These are phyloP conservation scores for Rusavskia elegans DNA, from an alignment of 495 filamentous ascomycete genomes.

Conservation along the genomic window DNA sequence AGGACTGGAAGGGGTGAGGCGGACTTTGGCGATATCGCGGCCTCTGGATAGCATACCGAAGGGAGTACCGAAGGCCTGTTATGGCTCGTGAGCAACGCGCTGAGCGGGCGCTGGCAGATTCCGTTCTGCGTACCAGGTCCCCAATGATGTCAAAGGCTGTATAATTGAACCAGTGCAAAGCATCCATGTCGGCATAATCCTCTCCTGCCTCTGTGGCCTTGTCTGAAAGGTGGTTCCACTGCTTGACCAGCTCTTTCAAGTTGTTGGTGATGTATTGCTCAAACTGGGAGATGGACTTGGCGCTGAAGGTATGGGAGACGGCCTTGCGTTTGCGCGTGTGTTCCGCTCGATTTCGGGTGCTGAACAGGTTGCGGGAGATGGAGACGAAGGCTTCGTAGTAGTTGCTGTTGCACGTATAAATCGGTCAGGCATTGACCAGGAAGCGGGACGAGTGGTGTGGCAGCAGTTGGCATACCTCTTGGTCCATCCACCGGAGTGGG, in stretches of 20 bases:
- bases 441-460: no score
- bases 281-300: constrained; percentile 69
- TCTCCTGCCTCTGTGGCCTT: constrained; percentile 21
- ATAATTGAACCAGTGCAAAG: constrained; percentile 87
- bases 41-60: constrained; percentile 39
- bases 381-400: constrained; percentile 91
- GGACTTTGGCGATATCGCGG: constrained; percentile 44
- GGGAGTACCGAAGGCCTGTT: constrained; percentile 35
- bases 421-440: no score
- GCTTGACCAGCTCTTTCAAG: constrained; percentile 53
- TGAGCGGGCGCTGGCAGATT: neutral
- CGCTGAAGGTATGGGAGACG: constrained; percentile 72
- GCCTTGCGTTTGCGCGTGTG: constrained; percentile 86
- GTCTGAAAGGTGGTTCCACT: constrained; percentile 46
- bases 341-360: constrained; percentile 67
- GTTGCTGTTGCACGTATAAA: constrained; percentile 25
- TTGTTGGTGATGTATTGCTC: constrained; percentile 81
- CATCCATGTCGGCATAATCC: constrained; percentile 51
- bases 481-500: constrained; percentile 56
- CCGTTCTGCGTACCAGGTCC: constrained; percentile 27
- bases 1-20: constrained; percentile 26
- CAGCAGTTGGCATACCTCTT: constrained; percentile 37
- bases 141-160: constrained; percentile 90
- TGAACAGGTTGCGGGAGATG: constrained; percentile 77
- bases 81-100: neutral